Base-by-base conservation (phyloP, 1,139 yeast species). In the Magnusiomyces sp. region DNA sequence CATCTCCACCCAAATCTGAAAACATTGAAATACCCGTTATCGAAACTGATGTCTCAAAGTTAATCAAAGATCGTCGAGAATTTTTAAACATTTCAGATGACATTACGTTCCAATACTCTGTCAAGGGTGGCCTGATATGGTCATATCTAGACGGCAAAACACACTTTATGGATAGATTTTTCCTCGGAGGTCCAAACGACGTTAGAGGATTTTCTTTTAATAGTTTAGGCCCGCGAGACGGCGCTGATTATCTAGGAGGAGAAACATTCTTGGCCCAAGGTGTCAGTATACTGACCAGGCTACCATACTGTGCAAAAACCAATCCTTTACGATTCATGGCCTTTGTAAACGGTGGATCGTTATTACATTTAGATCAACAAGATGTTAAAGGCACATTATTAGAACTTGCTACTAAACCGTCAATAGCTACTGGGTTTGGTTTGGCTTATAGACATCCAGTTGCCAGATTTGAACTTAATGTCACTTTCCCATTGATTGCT, bases 381-480 rank as follows among this genome's bases (percentile, higher is more conserved):
- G 55, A 59, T 14, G 49, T 62, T 19, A 13, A 60, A 66, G 17
- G 49, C 6, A 50, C 53, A 4, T 11, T 70, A 1, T 56, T 58
- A n/a, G 56, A 62, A 2, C 56, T 79, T 36, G 41, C 63, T 0
- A 56, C 58, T 11, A 70, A 71, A 46, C 59, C 60, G 4, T 59
- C 64, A 5, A 55, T 62, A 4, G 62, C 63, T 10, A 59, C 59
- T n/a, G 97, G 97, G 1, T 55, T 81, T 50, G 98, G 98, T 1
- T 57, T 92, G 2, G 74, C 87, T 17, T 88, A 83, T 63, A 81
- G 82, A 55, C 95, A 89, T 62, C 95, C 95, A 1, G 79, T 80
- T 66, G 97, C 97, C 0, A 74, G 97, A 55, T 85, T 92, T 61
- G 98, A 92, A 67, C 75, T 92, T 57, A 90, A 89, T 64, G 81